phyloP scores from a whole-genome alignment of 257 asterid genomes.

The Anisodus acutangulus region DNA sequence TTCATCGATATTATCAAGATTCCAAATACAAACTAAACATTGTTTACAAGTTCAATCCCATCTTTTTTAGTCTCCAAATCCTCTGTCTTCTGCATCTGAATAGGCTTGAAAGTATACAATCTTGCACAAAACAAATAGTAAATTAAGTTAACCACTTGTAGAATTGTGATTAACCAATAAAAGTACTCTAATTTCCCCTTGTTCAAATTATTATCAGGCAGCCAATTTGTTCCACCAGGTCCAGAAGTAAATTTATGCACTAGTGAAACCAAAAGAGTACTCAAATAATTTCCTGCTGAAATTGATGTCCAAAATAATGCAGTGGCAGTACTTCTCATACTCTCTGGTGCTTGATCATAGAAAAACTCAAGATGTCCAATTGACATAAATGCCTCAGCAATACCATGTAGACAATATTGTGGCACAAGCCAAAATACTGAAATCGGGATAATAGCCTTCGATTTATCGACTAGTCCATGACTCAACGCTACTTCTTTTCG shows the following conservation, averaged over 20 bases:
- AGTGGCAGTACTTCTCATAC: slow-evolving; percentile 82
- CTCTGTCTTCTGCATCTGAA: slow-evolving; percentile 40
- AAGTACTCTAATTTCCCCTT: slow-evolving; percentile 76
- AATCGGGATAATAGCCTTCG: slow-evolving; percentile 56
- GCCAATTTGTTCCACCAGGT: slow-evolving; percentile 73
- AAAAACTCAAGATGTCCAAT: slow-evolving; percentile 84
- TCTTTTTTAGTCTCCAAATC: slow-evolving; percentile 32
- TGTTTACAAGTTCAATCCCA: slow-evolving; percentile 46
- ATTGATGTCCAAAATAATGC: slow-evolving; percentile 80
- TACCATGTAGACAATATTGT: slow-evolving; percentile 73
- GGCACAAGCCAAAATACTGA: slow-evolving; percentile 77
- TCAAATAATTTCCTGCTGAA: slow-evolving; percentile 70
- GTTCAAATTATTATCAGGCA: slow-evolving; percentile 70
- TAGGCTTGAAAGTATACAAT: slow-evolving; percentile 70
- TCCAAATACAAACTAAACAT: slow-evolving; percentile 38
- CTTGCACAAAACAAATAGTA: slow-evolving; percentile 77
- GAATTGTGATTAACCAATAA: slow-evolving; percentile 72
- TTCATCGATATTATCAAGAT: neutral
- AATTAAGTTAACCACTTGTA: slow-evolving; percentile 68
- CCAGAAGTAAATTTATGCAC: slow-evolving; percentile 59
- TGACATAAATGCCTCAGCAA: slow-evolving; percentile 87
- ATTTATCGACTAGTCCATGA: slow-evolving; percentile 51
- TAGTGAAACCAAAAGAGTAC: slow-evolving; percentile 66
- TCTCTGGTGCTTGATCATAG: slow-evolving; percentile 89
- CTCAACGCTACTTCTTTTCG: slow-evolving; percentile 57